phyloP scores from a whole-genome alignment of 2,329 filamentous ascomycete species.

The Fusarium sp. region DNA sequence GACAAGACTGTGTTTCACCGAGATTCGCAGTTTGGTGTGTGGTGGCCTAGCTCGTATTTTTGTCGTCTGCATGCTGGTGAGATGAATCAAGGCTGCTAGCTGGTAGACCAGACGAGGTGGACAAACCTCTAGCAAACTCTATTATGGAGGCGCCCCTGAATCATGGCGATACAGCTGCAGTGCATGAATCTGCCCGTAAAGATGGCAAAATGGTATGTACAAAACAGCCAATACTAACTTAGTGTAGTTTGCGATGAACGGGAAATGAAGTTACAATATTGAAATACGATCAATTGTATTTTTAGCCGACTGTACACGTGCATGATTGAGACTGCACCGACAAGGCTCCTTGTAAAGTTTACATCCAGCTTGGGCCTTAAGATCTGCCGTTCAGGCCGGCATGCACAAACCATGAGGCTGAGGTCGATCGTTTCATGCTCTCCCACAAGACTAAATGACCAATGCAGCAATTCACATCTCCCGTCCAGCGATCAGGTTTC shows the following conservation, averaged over 20 bases:
- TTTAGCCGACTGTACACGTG: not conserved
- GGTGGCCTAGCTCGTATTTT: not conserved
- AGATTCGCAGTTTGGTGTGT: not conserved
- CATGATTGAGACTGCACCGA: too few relatives aligned
- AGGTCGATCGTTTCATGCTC: not conserved
- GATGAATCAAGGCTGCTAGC: constrained; percentile 1
- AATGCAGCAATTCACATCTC: not conserved
- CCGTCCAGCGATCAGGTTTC: not conserved
- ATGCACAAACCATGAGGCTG: not conserved
- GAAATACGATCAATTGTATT: not conserved
- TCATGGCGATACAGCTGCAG: not conserved
- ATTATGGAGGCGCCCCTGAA: constrained; percentile 5
- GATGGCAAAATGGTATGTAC: not conserved
- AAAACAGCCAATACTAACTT: not conserved
- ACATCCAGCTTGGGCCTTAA: not conserved
- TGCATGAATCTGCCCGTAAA: not conserved
- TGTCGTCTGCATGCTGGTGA: not conserved
- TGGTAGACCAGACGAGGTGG: not conserved
- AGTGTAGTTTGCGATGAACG: not conserved
- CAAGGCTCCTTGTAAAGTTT: too few relatives aligned
- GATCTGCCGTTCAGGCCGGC: not conserved
- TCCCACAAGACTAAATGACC: not conserved
- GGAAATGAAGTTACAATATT: not conserved
- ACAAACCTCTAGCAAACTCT: constrained; percentile 14
- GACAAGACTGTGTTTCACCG: not conserved